These are phyloP conservation scores for Clonostachys rosea DNA, from an alignment of 2,329 filamentous ascomycete genomes.

Conservation along the genomic window DNA sequence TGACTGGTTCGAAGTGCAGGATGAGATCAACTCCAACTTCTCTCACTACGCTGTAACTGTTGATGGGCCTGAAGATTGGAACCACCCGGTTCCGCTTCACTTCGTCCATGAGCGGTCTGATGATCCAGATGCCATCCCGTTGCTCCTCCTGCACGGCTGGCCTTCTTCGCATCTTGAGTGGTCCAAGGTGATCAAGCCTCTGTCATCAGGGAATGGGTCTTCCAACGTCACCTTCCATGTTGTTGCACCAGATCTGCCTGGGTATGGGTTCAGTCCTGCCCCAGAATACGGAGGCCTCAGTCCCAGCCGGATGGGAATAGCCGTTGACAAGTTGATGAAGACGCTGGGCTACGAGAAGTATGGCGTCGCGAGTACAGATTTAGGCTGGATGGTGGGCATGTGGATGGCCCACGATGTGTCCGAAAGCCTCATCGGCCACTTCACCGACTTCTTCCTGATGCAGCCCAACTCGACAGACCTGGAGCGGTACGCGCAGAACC, in stretches of 20 bases:
- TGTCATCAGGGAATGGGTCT: neutral
- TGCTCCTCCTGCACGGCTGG: constrained; percentile 7
- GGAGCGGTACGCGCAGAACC: constrained; percentile 1
- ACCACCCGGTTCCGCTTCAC: neutral
- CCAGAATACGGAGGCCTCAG: neutral
- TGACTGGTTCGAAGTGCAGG: constrained; percentile 2
- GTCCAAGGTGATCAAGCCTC: neutral
- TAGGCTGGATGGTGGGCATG: constrained; percentile 1
- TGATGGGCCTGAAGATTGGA: neutral
- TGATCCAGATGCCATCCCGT: constrained; percentile 2
- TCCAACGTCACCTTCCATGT: neutral
- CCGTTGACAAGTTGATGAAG: neutral
- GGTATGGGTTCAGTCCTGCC: constrained; percentile 5
- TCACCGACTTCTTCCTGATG: constrained; percentile 17
- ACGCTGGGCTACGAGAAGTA: constrained; percentile 2
- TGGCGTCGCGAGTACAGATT: constrained; percentile 2
- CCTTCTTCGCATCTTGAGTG: constrained; percentile 3
- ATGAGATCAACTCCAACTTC: constrained; percentile 3
- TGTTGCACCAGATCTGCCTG: constrained; percentile 2
- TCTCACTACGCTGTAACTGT: constrained; percentile 3
- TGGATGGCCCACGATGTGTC: neutral
- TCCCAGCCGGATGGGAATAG: neutral
- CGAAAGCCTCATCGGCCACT: constrained; percentile 16
- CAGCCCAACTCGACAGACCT: neutral
- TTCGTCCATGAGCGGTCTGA: constrained; percentile 6